These are phyloP conservation scores for Neonectria neomacrospora DNA, from an alignment of 2,329 filamentous ascomycete species.

Conservation along the genomic window DNA sequence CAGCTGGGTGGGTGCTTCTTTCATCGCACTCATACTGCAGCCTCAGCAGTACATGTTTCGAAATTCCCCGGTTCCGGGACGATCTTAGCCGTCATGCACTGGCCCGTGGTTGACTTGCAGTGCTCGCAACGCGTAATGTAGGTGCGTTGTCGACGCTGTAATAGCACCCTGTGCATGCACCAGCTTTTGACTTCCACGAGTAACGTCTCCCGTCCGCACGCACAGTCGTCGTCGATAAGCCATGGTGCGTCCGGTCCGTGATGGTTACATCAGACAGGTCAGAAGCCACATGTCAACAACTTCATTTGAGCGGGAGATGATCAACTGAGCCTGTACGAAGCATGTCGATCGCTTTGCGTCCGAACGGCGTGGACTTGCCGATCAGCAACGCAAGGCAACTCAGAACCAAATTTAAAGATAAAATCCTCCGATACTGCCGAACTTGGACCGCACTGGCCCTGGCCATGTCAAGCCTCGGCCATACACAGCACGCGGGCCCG, in stretches of 20 bases:
- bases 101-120: conserved; percentile 3
- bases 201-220: conserved; percentile 1
- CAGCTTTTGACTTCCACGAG: conserved; percentile 3
- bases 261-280: conserved; percentile 18
- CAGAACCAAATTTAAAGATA: conserved; percentile 10
- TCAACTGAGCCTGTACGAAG: conserved; percentile 9
- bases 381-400: conserved; percentile 15
- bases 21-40: not conserved
- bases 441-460: conserved; percentile 19
- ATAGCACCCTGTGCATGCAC: conserved; percentile 11
- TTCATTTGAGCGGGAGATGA: conserved; percentile 7
- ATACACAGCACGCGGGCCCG: no score
- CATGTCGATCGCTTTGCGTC: conserved; percentile 11
- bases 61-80: conserved; percentile 18
- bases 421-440: conserved; percentile 27
- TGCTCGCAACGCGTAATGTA: not conserved
- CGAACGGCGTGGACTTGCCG: conserved; percentile 15
- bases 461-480: no score
- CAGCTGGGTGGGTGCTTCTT: conserved; percentile 5
- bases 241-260: not conserved
- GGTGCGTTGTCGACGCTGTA: not conserved
- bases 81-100: not conserved
- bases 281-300: conserved; percentile 7
- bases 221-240: not conserved
- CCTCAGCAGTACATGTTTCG: conserved; percentile 15